These are phyloP conservation scores for Cladosporium sp. DNA, from an alignment of 2,329 filamentous ascomycete genomes.

Conservation along the genomic window DNA sequence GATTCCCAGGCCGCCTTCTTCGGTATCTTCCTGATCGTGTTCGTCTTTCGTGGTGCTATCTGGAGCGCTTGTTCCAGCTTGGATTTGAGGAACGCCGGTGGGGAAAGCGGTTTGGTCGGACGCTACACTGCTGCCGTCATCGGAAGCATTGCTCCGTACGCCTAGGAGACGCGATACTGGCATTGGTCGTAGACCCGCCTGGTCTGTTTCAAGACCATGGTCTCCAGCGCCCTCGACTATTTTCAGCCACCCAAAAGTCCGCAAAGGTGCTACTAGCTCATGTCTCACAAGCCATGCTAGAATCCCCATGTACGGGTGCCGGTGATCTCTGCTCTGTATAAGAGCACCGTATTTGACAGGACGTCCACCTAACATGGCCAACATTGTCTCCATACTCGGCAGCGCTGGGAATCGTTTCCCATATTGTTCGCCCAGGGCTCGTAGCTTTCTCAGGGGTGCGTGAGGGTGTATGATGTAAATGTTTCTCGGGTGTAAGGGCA, in stretches of 20 bases:
- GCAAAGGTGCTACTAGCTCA: conserved; percentile 89
- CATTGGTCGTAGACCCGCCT: neutral
- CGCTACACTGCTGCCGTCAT: conserved; percentile 6
- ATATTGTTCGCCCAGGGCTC: conserved; percentile 66
- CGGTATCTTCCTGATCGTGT: neutral
- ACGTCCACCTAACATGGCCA: conserved; percentile 73
- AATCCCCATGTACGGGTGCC: conserved; percentile 82
- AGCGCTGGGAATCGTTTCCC: conserved; percentile 75
- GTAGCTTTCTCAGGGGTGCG: conserved; percentile 69
- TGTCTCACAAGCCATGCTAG: conserved; percentile 89
- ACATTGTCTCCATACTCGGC: conserved; percentile 77
- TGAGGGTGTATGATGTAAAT: conserved; percentile 90
- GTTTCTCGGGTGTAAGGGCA: conserved; percentile 82
- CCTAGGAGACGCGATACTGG: conserved; percentile 1
- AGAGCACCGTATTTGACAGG: conserved; percentile 79
- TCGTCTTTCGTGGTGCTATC: neutral
- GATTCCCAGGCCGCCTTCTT: conserved; percentile 2
- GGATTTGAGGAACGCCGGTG: neutral
- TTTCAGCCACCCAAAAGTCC: conserved; percentile 78
- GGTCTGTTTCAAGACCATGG: neutral
- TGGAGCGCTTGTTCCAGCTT: neutral
- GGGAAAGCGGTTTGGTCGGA: conserved; percentile 10
- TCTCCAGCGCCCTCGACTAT: neutral
- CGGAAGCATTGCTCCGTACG: conserved; percentile 2
- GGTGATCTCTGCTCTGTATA: conserved; percentile 82